These are phyloP conservation scores for Plasmodium fragile DNA, from an alignment of 169 alveolate species.

Conservation along the genomic window DNA sequence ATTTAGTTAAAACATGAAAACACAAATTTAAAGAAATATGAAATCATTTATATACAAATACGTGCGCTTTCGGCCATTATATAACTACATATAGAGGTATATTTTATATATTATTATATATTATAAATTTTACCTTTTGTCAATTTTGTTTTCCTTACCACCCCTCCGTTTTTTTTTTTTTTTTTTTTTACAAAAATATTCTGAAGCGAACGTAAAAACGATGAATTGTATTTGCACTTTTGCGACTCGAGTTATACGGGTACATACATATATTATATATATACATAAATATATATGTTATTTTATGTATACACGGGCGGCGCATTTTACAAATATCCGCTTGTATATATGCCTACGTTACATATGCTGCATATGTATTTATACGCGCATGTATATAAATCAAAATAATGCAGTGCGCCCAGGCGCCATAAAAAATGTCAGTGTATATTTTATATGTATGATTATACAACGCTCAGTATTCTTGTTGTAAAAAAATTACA, in stretches of 20 bases:
- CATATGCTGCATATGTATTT: neutral
- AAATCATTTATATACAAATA: neutral
- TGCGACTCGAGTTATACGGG: slow-evolving; percentile 9
- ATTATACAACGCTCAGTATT: neutral
- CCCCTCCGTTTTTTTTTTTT: slow-evolving; percentile 29
- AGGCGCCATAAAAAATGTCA: neutral
- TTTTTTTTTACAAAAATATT: slow-evolving; percentile 1
- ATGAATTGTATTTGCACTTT: slow-evolving; percentile 22
- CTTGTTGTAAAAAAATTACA: neutral
- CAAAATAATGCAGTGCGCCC: neutral
- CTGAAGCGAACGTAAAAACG: neutral
- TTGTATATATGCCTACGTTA: neutral
- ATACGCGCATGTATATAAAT: neutral
- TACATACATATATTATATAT: neutral
- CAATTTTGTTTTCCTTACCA: slow-evolving; percentile 11
- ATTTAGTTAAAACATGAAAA: slow-evolving; percentile 16
- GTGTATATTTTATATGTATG: neutral
- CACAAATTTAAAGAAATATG: slow-evolving; percentile 29
- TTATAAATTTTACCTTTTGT: neutral
- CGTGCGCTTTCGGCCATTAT: slow-evolving; percentile 3
- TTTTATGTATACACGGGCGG: neutral
- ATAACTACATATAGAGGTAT: neutral
- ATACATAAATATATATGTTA: too few relatives aligned
- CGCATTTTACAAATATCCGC: neutral
- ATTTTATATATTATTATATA: neutral